phyloP scores from a whole-genome alignment of 2,329 filamentous ascomycete genomes.

The Colletotrichum sp. region DNA sequence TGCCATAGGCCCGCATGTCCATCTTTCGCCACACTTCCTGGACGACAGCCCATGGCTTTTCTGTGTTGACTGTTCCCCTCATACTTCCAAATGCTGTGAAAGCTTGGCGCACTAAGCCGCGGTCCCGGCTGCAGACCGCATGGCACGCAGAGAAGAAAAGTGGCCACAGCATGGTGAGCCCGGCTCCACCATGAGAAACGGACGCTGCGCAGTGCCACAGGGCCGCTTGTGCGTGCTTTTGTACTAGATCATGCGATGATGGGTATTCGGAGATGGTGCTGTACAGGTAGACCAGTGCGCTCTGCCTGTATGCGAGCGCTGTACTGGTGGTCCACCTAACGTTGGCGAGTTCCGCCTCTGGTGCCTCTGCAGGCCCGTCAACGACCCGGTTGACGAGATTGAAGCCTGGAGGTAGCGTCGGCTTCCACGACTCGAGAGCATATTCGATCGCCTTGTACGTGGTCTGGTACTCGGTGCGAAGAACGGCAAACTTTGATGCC shows the following conservation, averaged over 20 bases:
- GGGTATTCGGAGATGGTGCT: constrained; percentile 13
- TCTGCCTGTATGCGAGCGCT: constrained; percentile 18
- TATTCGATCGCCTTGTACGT: constrained; percentile 8
- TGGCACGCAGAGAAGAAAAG: constrained; percentile 19
- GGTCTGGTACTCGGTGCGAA: constrained; percentile 15
- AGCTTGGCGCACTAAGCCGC: constrained; percentile 20
- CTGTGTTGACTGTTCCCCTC: constrained; percentile 16
- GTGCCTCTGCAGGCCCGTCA: constrained; percentile 13
- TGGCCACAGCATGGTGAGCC: constrained; percentile 17
- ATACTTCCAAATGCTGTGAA: constrained; percentile 15
- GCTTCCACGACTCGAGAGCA: constrained; percentile 11
- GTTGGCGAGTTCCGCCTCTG: constrained; percentile 16
- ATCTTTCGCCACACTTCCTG: constrained; percentile 18
- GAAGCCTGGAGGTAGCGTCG: constrained; percentile 9
- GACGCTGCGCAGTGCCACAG: constrained; percentile 21
- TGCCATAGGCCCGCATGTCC: constrained; percentile 18
- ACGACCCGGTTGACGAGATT: constrained; percentile 21
- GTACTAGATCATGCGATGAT: constrained; percentile 14
- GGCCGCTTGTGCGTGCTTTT: constrained; percentile 18
- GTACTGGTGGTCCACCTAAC: constrained; percentile 17
- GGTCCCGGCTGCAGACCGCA: constrained; percentile 18
- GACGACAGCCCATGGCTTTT: constrained; percentile 19
- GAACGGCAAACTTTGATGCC: constrained; percentile 5
- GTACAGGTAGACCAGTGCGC: constrained; percentile 14
- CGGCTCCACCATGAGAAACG: constrained; percentile 14